Base-by-base conservation (phyloP, 163 green algal species). In the Scenedesmus sp. region DNA sequence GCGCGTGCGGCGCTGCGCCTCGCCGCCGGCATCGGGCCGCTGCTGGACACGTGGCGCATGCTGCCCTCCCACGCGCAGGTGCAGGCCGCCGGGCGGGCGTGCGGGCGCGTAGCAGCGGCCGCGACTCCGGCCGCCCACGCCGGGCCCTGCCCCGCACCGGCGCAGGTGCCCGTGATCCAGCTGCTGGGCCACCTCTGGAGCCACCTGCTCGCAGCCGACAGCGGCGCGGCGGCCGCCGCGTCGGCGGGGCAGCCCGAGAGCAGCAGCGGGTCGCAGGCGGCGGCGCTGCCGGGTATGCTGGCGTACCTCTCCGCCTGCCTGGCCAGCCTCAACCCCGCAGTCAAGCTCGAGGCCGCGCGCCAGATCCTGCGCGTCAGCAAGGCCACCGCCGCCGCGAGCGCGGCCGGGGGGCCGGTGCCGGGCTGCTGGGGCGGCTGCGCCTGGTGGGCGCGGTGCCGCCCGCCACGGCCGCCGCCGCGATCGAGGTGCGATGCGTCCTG, bases 11-110 rank as follows among this genome's bases (percentile, higher is more conserved):
- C 75, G 29, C 54, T 76, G 36, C 63, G 64, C 17, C 26, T 82
- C 3, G 56, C 50, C 3, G 48, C 33, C 22, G 63, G 53, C 17
- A 60, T 76, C 6, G 75, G 75, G 5, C 63, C 63, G 42, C 42
- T 82, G 63, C 18, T 82, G 63, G 75, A 82, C 54, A 82, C 75
- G 1, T 82, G 75, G 75, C 36, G 75, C 13, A 75, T 82, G 75
- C 53, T 82, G 53, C 63, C 60, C 18, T 39, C 36, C 2, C 63
- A 82, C 60, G 63, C 75, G 28, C 75, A 82, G 75, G 63, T 75
- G 24, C 28, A 33, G 47, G n/a, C n/a, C n/a, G n/a, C n/a, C n/a
- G n/a, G n/a, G n/a, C n/a, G n/a, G n/a, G n/a, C n/a, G n/a, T 58
- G 50, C 50, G 5, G 24, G 50, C 50, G 5, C 6, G 20, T 58